These are phyloP conservation scores for Trichophyton rubrum DNA, from an alignment of 2,329 filamentous ascomycete species.

Conservation along the genomic window DNA sequence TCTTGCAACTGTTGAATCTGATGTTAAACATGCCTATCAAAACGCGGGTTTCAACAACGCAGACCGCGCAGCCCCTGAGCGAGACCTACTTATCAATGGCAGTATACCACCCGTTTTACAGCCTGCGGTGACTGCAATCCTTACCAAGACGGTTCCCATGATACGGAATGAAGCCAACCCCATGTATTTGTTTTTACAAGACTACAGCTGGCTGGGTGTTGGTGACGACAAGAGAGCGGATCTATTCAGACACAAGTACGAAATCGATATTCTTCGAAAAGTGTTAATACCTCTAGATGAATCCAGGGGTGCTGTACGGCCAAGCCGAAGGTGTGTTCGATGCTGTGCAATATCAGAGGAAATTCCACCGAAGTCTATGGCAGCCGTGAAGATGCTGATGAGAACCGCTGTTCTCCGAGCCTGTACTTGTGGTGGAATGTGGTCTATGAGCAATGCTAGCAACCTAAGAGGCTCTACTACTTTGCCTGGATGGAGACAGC, in stretches of 20 bases:
- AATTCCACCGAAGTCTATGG: constrained; percentile 28
- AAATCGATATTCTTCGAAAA: constrained; percentile 47
- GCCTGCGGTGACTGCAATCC: constrained; percentile 36
- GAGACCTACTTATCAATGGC: constrained; percentile 41
- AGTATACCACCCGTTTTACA: constrained; percentile 41
- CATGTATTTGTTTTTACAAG: constrained; percentile 57
- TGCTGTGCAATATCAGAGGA: constrained; percentile 58
- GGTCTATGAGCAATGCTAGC: constrained; percentile 22
- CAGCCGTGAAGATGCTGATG: constrained; percentile 27
- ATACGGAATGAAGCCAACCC: constrained; percentile 51
- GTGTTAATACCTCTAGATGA: constrained; percentile 10
- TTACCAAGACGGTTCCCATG: constrained; percentile 40
- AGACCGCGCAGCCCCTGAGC: constrained; percentile 39
- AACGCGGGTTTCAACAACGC: constrained; percentile 32
- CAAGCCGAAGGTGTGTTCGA: constrained; percentile 43
- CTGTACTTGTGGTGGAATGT: constrained; percentile 33
- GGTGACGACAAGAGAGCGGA: constrained; percentile 46
- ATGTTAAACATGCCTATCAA: constrained; percentile 49
- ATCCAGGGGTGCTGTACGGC: constrained; percentile 10
- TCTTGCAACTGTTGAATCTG: constrained; percentile 51
- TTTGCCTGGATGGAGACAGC: neutral
- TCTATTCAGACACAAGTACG: constrained; percentile 48
- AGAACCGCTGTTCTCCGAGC: constrained; percentile 26
- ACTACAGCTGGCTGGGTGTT: constrained; percentile 58
- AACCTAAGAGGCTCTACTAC: neutral